phyloP scores from a whole-genome alignment of 2,329 filamentous ascomycete genomes.

The Corinectria fuckeliana region DNA sequence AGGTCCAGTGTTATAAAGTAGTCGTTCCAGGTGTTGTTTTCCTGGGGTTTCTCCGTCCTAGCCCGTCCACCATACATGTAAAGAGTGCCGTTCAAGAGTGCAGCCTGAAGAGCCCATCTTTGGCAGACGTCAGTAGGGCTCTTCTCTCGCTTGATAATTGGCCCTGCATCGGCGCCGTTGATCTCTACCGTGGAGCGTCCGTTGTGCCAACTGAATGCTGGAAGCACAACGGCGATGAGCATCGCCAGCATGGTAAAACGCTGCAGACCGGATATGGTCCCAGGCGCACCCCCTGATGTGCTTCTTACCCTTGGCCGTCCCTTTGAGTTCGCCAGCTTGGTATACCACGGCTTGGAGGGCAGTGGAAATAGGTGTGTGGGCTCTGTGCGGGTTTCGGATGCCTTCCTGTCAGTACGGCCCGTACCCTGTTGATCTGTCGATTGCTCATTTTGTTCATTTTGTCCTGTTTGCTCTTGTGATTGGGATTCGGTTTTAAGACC shows the following conservation, averaged over 20 bases:
- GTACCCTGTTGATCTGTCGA: slow-evolving; percentile 10
- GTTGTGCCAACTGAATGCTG: slow-evolving; percentile 51
- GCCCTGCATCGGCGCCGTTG: slow-evolving; percentile 56
- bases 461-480: not conserved
- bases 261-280: slow-evolving; percentile 49
- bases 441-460: slow-evolving; percentile 14
- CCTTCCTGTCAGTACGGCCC: not conserved
- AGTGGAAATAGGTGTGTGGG: slow-evolving; percentile 24
- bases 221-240: slow-evolving; percentile 58
- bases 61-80: slow-evolving; percentile 79
- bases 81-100: slow-evolving; percentile 75
- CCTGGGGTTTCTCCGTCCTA: slow-evolving; percentile 63
- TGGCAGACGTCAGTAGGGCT: slow-evolving; percentile 59
- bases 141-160: slow-evolving; percentile 42
- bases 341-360: slow-evolving; percentile 50
- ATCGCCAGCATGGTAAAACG: slow-evolving; percentile 56
- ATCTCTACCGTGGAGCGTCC: slow-evolving; percentile 48
- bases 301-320: slow-evolving; percentile 52
- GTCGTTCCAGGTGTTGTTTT: slow-evolving; percentile 74
- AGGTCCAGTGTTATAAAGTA: slow-evolving; percentile 76
- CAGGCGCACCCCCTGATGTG: slow-evolving; percentile 51
- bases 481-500: slow-evolving; percentile 19
- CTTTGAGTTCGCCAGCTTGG: slow-evolving; percentile 47
- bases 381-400: slow-evolving; percentile 9
- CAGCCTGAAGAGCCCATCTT: slow-evolving; percentile 72